Percentiles rank a stretch among this genome's conserved stretches.
Conservation (phyloP, 768 basidiomycete species). For the Ephemerocybe angulata region DNA sequence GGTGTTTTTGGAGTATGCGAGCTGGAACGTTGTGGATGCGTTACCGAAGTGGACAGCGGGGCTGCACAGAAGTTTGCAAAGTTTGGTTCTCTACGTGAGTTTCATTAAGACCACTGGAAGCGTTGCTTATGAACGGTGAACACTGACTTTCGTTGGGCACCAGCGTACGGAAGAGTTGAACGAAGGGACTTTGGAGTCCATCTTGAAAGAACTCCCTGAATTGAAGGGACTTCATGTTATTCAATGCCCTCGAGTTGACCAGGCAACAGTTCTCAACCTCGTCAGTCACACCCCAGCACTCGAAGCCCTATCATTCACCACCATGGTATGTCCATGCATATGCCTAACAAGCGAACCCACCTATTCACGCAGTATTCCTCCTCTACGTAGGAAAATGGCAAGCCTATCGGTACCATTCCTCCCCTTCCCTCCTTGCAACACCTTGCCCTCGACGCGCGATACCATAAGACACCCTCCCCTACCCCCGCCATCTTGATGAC, state of each 20-base stretch:
- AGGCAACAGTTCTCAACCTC: constrained; percentile 44
- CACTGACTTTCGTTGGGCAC: not conserved
- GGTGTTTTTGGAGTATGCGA: constrained; percentile 55
- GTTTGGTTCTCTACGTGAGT: constrained; percentile 58
- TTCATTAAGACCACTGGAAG: too few species aligned
- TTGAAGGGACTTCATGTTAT: constrained; percentile 60
- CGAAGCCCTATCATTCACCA: constrained; percentile 58
- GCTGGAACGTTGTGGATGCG: constrained; percentile 56
- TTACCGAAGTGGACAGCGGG: constrained; percentile 61
- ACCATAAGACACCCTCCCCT: constrained; percentile 26
- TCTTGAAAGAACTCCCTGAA: constrained; percentile 46
- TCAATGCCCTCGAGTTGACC: constrained; percentile 55
- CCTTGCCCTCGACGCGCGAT: constrained; percentile 51
- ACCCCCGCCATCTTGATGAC: constrained; percentile 25
- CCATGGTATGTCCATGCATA: constrained; percentile 42
- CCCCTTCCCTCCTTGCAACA: constrained; percentile 42
- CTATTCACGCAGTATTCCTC: constrained; percentile 2
- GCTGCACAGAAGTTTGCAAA: constrained; percentile 11
- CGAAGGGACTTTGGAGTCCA: constrained; percentile 43
- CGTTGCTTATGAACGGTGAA: not conserved
- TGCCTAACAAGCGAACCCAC: too few species aligned
- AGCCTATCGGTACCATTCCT: constrained; percentile 27
- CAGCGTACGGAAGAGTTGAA: constrained; percentile 60
- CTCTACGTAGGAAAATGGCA: constrained; percentile 32
- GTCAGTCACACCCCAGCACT: constrained; percentile 49